Conservation (phyloP, 495 filamentous ascomycete genomes). For the Podospora didyma region DNA sequence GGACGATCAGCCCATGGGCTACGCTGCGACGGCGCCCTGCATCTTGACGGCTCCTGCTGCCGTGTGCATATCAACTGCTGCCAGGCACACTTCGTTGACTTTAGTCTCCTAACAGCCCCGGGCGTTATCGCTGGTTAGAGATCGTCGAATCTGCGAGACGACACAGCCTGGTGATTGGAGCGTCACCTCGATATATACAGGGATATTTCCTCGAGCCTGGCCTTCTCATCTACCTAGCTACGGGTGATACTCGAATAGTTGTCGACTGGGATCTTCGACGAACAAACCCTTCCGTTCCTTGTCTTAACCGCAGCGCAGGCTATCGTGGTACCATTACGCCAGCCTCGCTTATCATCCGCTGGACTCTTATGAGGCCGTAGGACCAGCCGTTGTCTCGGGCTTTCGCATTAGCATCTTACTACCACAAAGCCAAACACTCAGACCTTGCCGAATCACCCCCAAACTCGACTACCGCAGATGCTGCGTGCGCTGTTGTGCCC, state of each 20-base stretch:
- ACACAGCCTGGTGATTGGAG: background rate
- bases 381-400: background rate
- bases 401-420: background rate
- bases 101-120: background rate
- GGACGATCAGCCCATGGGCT: background rate
- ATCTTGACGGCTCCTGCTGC: background rate
- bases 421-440: background rate
- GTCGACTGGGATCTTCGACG: background rate
- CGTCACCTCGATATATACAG: background rate
- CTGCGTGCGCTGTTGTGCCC: background rate
- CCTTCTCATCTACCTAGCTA: background rate
- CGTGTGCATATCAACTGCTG: background rate
- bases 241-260: background rate
- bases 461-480: slow-evolving; percentile 4
- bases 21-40: background rate
- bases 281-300: background rate
- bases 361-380: background rate
- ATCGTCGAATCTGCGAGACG: background rate
- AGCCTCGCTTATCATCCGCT: background rate
- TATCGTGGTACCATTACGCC: background rate
- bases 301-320: background rate
- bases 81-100: background rate
- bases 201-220: background rate
- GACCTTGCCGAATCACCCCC: background rate
- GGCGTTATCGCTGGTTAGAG: background rate